Base-by-base conservation (phyloP, 768 basidiomycete species). In the Leccinum truebloodii region DNA sequence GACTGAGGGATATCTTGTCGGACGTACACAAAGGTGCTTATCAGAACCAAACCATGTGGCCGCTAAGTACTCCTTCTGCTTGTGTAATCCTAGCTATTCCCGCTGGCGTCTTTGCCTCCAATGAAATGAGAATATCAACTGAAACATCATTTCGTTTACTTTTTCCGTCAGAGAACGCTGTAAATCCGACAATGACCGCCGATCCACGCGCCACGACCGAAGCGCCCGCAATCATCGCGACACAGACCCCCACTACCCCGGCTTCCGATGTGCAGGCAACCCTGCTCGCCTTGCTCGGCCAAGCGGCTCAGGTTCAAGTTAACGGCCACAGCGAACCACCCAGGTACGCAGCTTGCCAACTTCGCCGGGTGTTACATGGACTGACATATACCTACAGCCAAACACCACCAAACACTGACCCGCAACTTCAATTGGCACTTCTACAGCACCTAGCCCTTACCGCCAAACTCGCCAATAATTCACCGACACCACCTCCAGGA, bases 21-120 rank as follows among this genome's bases (percentile, higher is more conserved):
- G 84, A 80, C 71, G 79, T 75, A 71, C 83, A 81, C 80, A 86
- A 93, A 93, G 92, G 92, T 94, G 90, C 90, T 84, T 93, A 92
- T 87, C 81, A 77, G 76, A 78, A 78, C 77, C 76, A 73, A 75
- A 71, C 65, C 73, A 74, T 80, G 78, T 86, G 82, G 86, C 86
- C 86, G 90, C 88, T 89, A 88, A 92, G 90, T 92, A 90, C 80
- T 76, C 79, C 79, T 79, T 78, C 77, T 77, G 75, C 75, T 78
- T 78, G 79, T 84, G 84, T 84, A 91, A 89, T 83, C 76, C 78
- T 81, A 88, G 77, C 79, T 81, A 79, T 79, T 77, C 72, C 69
- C 75, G 73, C 74, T 73, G 67, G 74, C 75, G 61, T 71, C 71
- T 62, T 67, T 71, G 71, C 75, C 71, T 74, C 75, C 73, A 78